A percentile compares a stretch with the other conserved stretches of the same genome.
Evolutionary conservation across 2,329 filamentous ascomycete genomes (phyloP).

Genomic region (Trichoderma guizhouense): DNA sequence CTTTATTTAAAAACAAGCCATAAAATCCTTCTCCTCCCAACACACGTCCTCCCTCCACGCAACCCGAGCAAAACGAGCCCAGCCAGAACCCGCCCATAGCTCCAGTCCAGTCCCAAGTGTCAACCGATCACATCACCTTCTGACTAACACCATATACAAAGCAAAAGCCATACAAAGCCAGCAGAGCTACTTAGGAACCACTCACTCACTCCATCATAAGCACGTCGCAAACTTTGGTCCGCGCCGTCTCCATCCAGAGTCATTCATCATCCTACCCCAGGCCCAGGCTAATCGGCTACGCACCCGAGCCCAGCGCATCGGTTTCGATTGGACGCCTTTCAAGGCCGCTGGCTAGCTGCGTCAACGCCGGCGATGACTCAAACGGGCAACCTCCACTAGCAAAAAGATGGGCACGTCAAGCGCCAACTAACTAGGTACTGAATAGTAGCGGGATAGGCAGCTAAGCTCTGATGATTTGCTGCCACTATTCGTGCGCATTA

Average conservation of each 20-base stretch:
- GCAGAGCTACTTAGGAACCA: neutral
- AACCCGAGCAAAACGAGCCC: neutral
- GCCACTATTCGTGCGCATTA: neutral
- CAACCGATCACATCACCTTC: neutral
- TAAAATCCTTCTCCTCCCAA: neutral
- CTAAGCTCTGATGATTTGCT: neutral
- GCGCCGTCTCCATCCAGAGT: neutral
- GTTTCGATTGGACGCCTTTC: neutral
- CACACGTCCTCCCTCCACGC: neutral
- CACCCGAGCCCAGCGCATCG: neutral
- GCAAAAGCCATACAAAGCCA: neutral
- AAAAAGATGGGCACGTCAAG: neutral
- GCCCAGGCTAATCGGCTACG: neutral
- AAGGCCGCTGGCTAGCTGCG: neutral
- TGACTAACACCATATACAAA: neutral
- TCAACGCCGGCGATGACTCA: neutral
- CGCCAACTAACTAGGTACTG: neutral
- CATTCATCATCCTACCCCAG: neutral
- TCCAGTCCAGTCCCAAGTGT: neutral
- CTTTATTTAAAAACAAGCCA: neutral
- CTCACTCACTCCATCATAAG: neutral
- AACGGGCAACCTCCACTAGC: neutral
- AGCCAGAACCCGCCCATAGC: neutral
- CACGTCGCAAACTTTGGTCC: constrained; percentile 3
- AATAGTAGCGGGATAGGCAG: neutral